Evolutionary conservation across 1,139 yeast species (phyloP), one percentile per base, ranked within the genome.

Genomic region (Candida tropicalis): DNA sequence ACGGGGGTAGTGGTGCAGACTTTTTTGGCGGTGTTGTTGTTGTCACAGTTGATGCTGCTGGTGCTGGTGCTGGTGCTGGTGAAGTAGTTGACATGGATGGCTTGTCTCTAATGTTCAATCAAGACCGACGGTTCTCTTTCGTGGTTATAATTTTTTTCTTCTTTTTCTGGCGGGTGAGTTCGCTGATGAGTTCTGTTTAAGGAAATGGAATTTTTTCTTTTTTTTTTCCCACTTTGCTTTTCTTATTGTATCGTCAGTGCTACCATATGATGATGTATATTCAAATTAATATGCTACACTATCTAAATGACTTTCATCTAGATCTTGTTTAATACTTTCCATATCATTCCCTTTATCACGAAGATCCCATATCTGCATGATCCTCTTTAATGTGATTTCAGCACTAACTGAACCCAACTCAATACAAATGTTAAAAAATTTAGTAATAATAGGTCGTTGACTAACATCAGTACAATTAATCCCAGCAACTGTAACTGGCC

Each of bases 401-500:
- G 82, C 80, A 47, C 77, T 68, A 2, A 73, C 78, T 12, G 77
- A 63, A 1, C 82, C 81, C 24, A 68, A 57, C n/a, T 59, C 63
- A n/a, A 60, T 60, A 23, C 73, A 59, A 26, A 68, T 53, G n/a
- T 59, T 55, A 46, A 78, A 70, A 45, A 65, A 76, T 43, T 57
- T 65, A 46, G 69, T 64, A 4, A 79, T 71, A 12, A 70, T 49
- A 12, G 55, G 50, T 47, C 75, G 66, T 25, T 81, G 77, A 7
- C 62, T 60, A 16, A 65, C 66, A 13, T 68, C 64, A 15, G 72
- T 62, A 41, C 81, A 75, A 48, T 75, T 73, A 47, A 74, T 52
- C 0, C 87, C 89, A 0, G 83, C 78, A 3, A 79, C 67, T 41
- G 76, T 65, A 54, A 80, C 74, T 15, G 85, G 81, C 70, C 83